These are phyloP conservation scores for Mariannaea sp. DNA, from an alignment of 2,329 filamentous ascomycete genomes.

Conservation along the genomic window DNA sequence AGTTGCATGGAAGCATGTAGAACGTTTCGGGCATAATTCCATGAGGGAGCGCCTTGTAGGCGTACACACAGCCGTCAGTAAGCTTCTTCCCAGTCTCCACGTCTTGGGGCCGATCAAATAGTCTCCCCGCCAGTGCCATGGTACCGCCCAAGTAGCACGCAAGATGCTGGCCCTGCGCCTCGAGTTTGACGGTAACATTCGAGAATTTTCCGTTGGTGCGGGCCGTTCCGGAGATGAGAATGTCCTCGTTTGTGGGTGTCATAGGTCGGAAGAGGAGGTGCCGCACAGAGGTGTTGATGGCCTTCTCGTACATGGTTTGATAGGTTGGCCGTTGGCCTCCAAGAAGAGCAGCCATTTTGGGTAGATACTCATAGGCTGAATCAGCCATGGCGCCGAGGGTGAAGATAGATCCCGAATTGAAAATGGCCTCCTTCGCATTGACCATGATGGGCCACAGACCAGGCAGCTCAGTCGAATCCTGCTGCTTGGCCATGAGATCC, in stretches of 20 bases:
- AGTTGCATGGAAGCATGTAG: constrained; percentile 47
- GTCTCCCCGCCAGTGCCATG: constrained; percentile 53
- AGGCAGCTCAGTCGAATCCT: constrained; percentile 69
- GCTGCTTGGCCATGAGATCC: constrained; percentile 66
- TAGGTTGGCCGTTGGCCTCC: constrained; percentile 61
- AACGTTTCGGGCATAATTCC: constrained; percentile 60
- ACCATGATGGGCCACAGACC: constrained; percentile 68
- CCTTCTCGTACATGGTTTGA: constrained; percentile 58
- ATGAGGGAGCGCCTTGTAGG: constrained; percentile 52
- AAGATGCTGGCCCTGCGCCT: constrained; percentile 50
- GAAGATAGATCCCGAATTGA: constrained; percentile 44
- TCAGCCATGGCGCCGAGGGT: constrained; percentile 56
- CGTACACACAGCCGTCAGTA: constrained; percentile 57
- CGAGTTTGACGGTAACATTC: constrained; percentile 33
- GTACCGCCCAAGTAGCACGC: constrained; percentile 58
- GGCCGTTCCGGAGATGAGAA: constrained; percentile 57
- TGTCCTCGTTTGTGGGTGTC: constrained; percentile 55
- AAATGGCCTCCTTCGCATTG: constrained; percentile 31
- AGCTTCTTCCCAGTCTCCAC: constrained; percentile 52
- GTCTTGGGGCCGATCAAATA: constrained; percentile 48
- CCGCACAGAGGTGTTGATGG: constrained; percentile 59
- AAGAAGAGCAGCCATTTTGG: constrained; percentile 80
- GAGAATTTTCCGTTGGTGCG: constrained; percentile 30
- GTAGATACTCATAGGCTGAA: constrained; percentile 78
- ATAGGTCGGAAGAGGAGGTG: constrained; percentile 68